Base-by-base conservation (phyloP, 805 yeast genomes). In the Candida montana region DNA sequence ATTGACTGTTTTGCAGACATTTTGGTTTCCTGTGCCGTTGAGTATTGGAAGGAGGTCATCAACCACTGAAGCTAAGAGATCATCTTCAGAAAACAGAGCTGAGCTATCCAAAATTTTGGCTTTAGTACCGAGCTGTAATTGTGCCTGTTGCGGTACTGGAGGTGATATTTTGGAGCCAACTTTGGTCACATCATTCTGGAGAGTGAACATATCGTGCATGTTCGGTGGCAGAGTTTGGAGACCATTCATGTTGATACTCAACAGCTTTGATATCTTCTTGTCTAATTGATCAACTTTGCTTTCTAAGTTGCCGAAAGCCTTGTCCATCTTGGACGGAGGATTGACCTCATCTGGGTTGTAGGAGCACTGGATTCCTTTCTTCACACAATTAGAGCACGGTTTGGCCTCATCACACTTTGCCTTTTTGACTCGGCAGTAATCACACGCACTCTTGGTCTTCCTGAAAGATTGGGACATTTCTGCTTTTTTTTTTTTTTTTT, bases 351-450 rank as follows among this genome's bases (percentile, higher is more conserved):
- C 91, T 54, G 83, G 86, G 50, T 82, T 83, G 59, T 88, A 88
- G 2, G 91, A 77, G 62, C 96, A 88, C 40, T 75, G 79, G 57
- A 80, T 83, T 20, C 83, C 75, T 59, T 83, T 83, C 2, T 84
- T 95, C 1, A 93, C 81, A 57, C 95, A 88, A 55, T 81, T 88
- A 24, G 80, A 76, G 59, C 90, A 83, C 2, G 90, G 89, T 51
- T 76, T 83, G 52, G 75, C 75, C 11, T 89, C 90, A 55, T 83
- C 89, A 61, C 93, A 83, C 55, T 82, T 82, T 41, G 83, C 86
- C 54, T 83, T 83, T 57, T 82, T 82, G 57, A 75, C 78, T n/a
- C 90, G 56, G 45, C 76, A 71, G 40, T 61, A 63, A 48, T 71
- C 74, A 52, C 75, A 71, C 9, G 75, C 75, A 20, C 68, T 63